Conservation (phyloP, 257 asterid genomes). For the Plantago ovata region DNA sequence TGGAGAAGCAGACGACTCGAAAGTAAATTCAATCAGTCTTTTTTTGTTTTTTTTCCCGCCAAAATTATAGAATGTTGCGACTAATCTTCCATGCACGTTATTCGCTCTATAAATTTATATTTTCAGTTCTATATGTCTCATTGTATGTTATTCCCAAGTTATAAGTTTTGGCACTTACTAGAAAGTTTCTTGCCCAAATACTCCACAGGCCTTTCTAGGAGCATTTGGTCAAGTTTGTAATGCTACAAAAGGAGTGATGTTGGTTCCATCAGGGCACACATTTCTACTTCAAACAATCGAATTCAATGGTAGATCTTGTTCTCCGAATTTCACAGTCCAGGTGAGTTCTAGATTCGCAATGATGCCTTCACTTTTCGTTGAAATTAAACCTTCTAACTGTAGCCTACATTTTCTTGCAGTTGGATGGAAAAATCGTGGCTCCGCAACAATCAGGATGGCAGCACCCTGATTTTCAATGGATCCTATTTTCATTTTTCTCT, state of each 20-base stretch:
- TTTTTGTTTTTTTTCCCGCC: no score
- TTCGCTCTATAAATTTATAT: background rate
- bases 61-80: background rate
- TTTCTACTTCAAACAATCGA: slow-evolving; percentile 24
- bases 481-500: background rate
- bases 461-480: slow-evolving; percentile 5
- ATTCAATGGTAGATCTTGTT: slow-evolving; percentile 20
- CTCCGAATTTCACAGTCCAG: slow-evolving; percentile 16
- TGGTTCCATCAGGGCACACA: slow-evolving; percentile 22
- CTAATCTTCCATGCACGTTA: background rate
- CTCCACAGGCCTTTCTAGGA: slow-evolving; percentile 20
- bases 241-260: slow-evolving; percentile 15
- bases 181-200: background rate
- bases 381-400: no score
- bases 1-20: slow-evolving; percentile 23
- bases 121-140: no score
- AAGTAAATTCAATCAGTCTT: slow-evolving; percentile 11
- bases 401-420: slow-evolving; percentile 17
- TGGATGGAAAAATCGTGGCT: slow-evolving; percentile 30
- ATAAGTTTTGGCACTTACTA: no score
- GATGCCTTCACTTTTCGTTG: no score
- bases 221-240: slow-evolving; percentile 23
- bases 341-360: slow-evolving; percentile 7
- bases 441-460: slow-evolving; percentile 9
- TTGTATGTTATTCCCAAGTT: no score